Evolutionary conservation across 2,329 filamentous ascomycete species (phyloP).

Genomic region (Xylaria sp.): DNA sequence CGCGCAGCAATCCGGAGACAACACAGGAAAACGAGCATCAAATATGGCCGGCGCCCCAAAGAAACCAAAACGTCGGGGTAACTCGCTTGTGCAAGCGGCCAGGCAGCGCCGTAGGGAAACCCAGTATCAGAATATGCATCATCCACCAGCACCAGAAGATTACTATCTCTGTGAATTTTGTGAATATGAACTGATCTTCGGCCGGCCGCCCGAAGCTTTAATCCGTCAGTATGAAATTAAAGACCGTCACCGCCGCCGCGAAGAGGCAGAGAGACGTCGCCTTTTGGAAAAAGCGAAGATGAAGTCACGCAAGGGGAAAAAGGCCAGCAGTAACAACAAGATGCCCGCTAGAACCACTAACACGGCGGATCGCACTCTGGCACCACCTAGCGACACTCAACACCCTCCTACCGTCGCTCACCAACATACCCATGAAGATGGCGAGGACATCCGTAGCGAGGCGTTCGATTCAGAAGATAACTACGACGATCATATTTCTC

Average conservation of each 20-base stretch:
- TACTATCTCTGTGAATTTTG: constrained; percentile 98
- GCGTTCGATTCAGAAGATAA: constrained; percentile 48
- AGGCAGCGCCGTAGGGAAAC: constrained; percentile 78
- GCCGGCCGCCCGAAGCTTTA: constrained; percentile 80
- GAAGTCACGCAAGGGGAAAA: constrained; percentile 89
- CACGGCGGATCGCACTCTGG: constrained; percentile 34
- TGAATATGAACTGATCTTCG: constrained; percentile 96
- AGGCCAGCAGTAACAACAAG: constrained; percentile 71
- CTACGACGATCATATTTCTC: constrained; percentile 43
- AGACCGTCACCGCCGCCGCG: constrained; percentile 81
- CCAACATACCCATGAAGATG: constrained; percentile 38
- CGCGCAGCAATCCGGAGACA: constrained; percentile 36
- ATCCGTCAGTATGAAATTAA: constrained; percentile 95
- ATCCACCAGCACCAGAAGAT: constrained; percentile 72
- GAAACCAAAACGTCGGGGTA: constrained; percentile 71
- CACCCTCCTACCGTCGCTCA: constrained; percentile 28
- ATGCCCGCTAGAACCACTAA: constrained; percentile 56
- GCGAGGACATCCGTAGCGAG: constrained; percentile 42
- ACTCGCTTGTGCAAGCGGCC: constrained; percentile 76
- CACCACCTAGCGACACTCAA: constrained; percentile 32
- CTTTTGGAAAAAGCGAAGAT: constrained; percentile 92
- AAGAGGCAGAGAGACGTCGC: constrained; percentile 83
- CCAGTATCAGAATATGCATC: constrained; percentile 75
- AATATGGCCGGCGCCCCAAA: constrained; percentile 49
- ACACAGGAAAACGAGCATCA: constrained; percentile 47